phyloP scores from a whole-genome alignment of 257 asterid genomes.

The Thymus mandschuricus region DNA sequence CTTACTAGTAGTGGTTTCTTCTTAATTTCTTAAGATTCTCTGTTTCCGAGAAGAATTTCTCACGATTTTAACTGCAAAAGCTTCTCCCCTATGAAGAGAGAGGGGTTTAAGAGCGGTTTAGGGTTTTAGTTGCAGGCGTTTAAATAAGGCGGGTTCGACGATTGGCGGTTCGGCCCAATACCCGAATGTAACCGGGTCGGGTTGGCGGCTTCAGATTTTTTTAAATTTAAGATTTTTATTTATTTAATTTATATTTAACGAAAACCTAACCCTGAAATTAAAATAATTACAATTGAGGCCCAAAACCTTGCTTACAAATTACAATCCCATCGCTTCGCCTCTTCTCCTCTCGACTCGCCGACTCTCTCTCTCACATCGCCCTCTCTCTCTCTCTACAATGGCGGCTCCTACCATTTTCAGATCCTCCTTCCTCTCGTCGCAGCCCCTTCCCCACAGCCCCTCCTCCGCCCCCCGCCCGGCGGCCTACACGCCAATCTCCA shows the following conservation, averaged over 20 bases:
- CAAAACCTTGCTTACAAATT: neutral
- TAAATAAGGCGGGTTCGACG: slow-evolving; percentile 13
- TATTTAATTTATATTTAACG: no score
- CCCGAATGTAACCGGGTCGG: neutral
- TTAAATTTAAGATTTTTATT: neutral
- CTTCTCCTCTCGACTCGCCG: slow-evolving; percentile 17
- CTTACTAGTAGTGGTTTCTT: slow-evolving; percentile 20
- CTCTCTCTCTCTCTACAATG: slow-evolving; percentile 43
- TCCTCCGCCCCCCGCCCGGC: slow-evolving; percentile 31
- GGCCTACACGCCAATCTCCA: slow-evolving; percentile 28
- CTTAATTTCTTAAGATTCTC: neutral
- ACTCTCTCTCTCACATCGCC: slow-evolving; percentile 22
- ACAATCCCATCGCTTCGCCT: neutral
- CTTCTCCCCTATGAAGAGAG: slow-evolving; percentile 8
- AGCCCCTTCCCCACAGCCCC: slow-evolving; percentile 41
- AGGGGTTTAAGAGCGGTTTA: slow-evolving; percentile 36
- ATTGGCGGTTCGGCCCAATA: neutral
- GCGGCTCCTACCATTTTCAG: slow-evolving; percentile 69
- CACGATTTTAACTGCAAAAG: slow-evolving; percentile 3
- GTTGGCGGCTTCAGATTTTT: neutral
- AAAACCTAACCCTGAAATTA: no score
- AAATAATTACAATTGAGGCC: neutral
- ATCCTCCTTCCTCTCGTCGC: slow-evolving; percentile 64
- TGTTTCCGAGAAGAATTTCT: neutral
- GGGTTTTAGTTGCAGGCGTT: slow-evolving; percentile 42